Conservation (phyloP, 148 eudicot species). For the Rhododendron williamsianum region DNA sequence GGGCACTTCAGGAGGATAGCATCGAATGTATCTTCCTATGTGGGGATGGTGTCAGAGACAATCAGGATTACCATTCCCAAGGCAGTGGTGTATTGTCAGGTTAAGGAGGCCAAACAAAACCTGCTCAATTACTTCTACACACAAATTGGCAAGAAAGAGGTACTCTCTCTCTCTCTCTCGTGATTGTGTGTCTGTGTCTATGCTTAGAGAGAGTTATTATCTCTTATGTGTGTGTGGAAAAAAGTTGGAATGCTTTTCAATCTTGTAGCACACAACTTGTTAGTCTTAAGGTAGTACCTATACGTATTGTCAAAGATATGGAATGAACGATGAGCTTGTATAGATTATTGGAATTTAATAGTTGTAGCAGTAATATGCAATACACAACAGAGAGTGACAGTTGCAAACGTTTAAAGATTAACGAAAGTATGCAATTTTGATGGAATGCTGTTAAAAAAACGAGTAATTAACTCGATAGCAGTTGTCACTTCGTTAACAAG, state of each 20-base stretch:
- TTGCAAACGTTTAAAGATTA: background rate
- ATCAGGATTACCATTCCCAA: conserved; percentile 67
- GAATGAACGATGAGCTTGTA: background rate
- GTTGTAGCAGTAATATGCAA: background rate
- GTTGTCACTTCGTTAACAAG: background rate
- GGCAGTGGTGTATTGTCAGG: conserved; percentile 89
- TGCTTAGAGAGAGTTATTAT: background rate
- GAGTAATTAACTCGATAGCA: background rate
- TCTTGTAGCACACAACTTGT: background rate
- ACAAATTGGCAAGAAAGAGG: conserved; percentile 82
- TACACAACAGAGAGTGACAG: background rate
- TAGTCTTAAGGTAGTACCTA: background rate
- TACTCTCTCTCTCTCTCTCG: conserved; percentile 15
- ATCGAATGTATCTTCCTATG: conserved; percentile 71
- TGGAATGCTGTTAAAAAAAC: background rate
- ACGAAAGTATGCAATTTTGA: background rate
- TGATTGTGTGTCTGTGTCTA: background rate
- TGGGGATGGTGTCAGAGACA: conserved; percentile 65
- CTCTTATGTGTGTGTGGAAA: background rate
- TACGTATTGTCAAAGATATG: background rate
- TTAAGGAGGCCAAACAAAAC: conserved; percentile 68
- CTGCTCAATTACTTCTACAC: conserved; percentile 70
- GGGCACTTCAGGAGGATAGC: conserved; percentile 65
- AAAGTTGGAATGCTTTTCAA: background rate
- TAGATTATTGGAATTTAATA: background rate